A percentile compares a stretch with the other conserved stretches of the same genome.
Conservation (phyloP, 2,329 filamentous ascomycete genomes). For the Gnomoniopsis smithogilvyi region DNA sequence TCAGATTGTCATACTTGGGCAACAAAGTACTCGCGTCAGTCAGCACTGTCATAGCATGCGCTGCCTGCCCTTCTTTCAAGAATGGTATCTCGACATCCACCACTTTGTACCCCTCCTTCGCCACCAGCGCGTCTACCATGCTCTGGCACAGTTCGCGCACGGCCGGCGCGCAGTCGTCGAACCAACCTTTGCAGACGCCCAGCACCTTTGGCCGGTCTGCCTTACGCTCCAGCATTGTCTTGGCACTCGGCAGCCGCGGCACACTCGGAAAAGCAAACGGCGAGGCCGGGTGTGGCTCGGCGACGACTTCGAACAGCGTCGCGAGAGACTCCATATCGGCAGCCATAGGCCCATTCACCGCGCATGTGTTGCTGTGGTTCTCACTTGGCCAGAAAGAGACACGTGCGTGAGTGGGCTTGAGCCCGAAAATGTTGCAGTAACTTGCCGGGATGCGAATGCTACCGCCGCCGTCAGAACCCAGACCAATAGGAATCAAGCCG, state of each 20-base stretch:
- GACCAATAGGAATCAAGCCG: slow-evolving; percentile 67
- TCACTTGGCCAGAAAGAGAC: slow-evolving; percentile 59
- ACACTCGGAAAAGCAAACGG: slow-evolving; percentile 39
- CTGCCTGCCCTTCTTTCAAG: slow-evolving; percentile 61
- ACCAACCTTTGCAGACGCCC: slow-evolving; percentile 65
- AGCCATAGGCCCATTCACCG: slow-evolving; percentile 66
- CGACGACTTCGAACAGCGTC: slow-evolving; percentile 61
- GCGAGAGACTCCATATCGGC: slow-evolving; percentile 65
- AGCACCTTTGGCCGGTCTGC: slow-evolving; percentile 43
- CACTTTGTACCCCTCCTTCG: slow-evolving; percentile 47
- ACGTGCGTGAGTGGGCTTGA: slow-evolving; percentile 69
- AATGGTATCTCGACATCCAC: slow-evolving; percentile 58
- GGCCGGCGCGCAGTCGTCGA: slow-evolving; percentile 41
- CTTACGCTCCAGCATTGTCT: slow-evolving; percentile 19
- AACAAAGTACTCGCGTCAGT: slow-evolving; percentile 52
- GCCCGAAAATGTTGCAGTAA: slow-evolving; percentile 70
- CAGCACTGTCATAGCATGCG: slow-evolving; percentile 72
- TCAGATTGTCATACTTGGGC: slow-evolving; percentile 46
- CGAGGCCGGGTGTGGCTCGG: slow-evolving; percentile 57
- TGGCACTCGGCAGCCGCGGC: slow-evolving; percentile 30
- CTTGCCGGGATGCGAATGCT: slow-evolving; percentile 70
- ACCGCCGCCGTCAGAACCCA: slow-evolving; percentile 72
- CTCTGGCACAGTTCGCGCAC: slow-evolving; percentile 39
- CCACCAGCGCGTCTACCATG: slow-evolving; percentile 51
- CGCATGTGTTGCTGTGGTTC: slow-evolving; percentile 58